Conservation (phyloP, 2,329 filamentous ascomycete genomes). For the Fusarium compactum region DNA sequence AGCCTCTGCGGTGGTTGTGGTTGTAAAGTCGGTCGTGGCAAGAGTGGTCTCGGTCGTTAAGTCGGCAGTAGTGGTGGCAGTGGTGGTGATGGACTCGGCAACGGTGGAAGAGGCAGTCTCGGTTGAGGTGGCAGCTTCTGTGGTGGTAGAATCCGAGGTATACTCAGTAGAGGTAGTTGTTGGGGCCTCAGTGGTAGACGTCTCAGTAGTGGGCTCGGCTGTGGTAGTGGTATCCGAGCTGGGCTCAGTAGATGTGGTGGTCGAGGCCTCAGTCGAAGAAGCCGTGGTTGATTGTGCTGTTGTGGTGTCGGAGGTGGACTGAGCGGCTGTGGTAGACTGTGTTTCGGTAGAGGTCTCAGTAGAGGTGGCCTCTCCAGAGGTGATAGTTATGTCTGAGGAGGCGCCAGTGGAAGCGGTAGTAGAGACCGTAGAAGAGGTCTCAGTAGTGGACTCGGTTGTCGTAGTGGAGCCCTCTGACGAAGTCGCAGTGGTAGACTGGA, state of each 20-base stretch:
- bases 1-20: neutral
- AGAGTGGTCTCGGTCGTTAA: neutral
- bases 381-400: neutral
- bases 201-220: accelerated
- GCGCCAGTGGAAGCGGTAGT: neutral
- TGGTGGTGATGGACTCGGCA: neutral
- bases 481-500: neutral
- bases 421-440: neutral
- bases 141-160: too few species aligned
- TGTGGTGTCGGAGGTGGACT: neutral
- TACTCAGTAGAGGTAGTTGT: too few species aligned
- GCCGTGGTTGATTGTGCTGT: neutral
- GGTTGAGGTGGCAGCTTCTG: neutral
- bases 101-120: neutral
- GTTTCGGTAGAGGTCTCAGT: neutral
- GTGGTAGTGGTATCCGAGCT: neutral
- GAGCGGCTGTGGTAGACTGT: neutral
- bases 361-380: neutral
- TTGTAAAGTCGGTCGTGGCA: neutral
- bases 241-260: neutral
- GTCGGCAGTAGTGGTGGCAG: neutral
- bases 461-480: neutral
- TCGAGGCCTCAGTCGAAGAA: neutral
- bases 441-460: neutral
- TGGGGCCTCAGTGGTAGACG: too few species aligned